Evolutionary conservation across 2,329 filamentous ascomycete species (phyloP).

Genomic region (Penicillium polonicum): DNA sequence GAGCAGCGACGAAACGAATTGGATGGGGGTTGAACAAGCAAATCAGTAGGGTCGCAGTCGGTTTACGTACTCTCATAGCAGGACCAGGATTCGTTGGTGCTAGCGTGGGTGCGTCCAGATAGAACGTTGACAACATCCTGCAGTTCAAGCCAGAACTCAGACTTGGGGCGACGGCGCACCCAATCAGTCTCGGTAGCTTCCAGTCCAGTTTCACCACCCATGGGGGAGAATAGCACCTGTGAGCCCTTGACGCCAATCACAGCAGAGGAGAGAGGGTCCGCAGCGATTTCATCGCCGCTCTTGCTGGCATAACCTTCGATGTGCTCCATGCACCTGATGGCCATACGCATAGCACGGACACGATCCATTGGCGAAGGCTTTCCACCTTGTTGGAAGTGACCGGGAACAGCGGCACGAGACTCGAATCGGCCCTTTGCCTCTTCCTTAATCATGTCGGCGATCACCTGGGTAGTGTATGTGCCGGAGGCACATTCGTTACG

Average conservation of each 20-base stretch:
- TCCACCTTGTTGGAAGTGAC: slow-evolving; percentile 91
- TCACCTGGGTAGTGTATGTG: slow-evolving; percentile 88
- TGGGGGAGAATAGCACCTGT: slow-evolving; percentile 79
- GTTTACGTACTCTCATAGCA: slow-evolving; percentile 33
- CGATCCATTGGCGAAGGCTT: slow-evolving; percentile 95
- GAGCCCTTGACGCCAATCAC: slow-evolving; percentile 94
- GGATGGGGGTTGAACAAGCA: background rate
- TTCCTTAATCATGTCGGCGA: slow-evolving; percentile 92
- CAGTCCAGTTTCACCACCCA: slow-evolving; percentile 62
- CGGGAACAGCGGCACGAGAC: slow-evolving; percentile 84
- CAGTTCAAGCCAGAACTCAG: slow-evolving; percentile 80
- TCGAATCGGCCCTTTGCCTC: slow-evolving; percentile 92
- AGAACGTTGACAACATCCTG: slow-evolving; percentile 82
- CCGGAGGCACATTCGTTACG: slow-evolving; percentile 91
- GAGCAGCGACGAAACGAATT: background rate
- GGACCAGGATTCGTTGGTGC: slow-evolving; percentile 27
- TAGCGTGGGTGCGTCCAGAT: slow-evolving; percentile 62
- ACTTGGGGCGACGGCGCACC: slow-evolving; percentile 79
- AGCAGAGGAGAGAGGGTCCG: slow-evolving; percentile 69
- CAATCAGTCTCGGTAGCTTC: slow-evolving; percentile 90
- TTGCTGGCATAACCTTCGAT: slow-evolving; percentile 74
- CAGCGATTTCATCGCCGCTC: slow-evolving; percentile 65
- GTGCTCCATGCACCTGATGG: slow-evolving; percentile 92
- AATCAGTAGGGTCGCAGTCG: slow-evolving; percentile 2
- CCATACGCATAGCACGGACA: slow-evolving; percentile 83